Evolutionary conservation across 208 protist species (phyloP).

Genomic region (Acanthamoeba castellanii): DNA sequence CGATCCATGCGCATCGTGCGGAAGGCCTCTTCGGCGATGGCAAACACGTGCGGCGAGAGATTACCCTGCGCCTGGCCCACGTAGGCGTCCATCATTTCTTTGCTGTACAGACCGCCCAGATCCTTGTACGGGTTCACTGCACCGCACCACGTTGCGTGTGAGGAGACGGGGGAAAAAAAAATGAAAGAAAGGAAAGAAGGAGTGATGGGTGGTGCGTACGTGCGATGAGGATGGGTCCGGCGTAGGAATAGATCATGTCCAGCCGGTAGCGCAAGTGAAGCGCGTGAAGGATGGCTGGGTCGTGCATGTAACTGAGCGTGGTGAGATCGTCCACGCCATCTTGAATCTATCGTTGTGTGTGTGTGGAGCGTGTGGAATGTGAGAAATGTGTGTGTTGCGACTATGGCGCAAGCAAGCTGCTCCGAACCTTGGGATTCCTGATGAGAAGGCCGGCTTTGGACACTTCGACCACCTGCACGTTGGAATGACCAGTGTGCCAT

Average conservation of each 20-base stretch:
- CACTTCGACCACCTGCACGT: conserved; percentile 4
- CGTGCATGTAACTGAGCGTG: conserved; percentile 86
- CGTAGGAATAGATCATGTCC: conserved; percentile 73
- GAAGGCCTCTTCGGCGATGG: conserved; percentile 80
- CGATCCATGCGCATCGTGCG: conserved; percentile 40
- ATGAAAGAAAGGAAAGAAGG: too few relatives aligned
- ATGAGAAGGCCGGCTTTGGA: background rate
- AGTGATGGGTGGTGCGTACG: too few relatives aligned
- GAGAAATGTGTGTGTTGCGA: conserved; percentile 58
- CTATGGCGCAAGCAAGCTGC: background rate
- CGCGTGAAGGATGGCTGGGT: conserved; percentile 87
- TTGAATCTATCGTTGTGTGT: conserved; percentile 57
- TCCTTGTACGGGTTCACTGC: conserved; percentile 93
- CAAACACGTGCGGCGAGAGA: conserved; percentile 84
- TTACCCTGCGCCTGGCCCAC: conserved; percentile 70
- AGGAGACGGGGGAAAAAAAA: too few relatives aligned
- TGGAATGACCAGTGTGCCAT: background rate
- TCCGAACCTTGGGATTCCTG: background rate
- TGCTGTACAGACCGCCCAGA: conserved; percentile 81
- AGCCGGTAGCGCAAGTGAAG: conserved; percentile 66
- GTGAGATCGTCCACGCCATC: conserved; percentile 88
- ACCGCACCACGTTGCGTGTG: too few relatives aligned
- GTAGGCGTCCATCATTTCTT: conserved; percentile 60
- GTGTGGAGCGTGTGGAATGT: conserved; percentile 47
- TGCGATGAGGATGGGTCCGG: conserved; percentile 60